Evolutionary conservation across 768 basidiomycete species (phyloP).

Genomic region (Boletus eberwhitei): DNA sequence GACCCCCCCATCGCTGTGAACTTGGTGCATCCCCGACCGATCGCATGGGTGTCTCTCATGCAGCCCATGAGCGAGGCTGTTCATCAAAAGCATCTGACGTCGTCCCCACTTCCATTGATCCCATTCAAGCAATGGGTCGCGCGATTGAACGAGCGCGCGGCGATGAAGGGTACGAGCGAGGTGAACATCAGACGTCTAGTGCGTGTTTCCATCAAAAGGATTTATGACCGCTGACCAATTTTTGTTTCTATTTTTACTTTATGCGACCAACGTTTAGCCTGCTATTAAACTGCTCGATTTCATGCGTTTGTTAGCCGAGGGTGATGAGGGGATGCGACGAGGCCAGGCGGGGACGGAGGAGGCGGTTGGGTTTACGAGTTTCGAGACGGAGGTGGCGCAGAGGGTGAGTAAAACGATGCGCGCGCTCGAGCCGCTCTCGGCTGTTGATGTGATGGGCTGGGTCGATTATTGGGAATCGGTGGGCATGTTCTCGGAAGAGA

Average conservation of each 20-base stretch:
- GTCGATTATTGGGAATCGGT: conserved; percentile 37
- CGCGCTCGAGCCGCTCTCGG: conserved; percentile 23
- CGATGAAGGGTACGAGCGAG: conserved; percentile 5
- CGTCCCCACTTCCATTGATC: conserved; percentile 26
- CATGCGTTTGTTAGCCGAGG: conserved; percentile 20
- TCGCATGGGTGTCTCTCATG: conserved; percentile 27
- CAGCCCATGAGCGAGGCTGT: conserved; percentile 19
- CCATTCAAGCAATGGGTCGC: conserved; percentile 37
- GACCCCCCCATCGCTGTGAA: conserved; percentile 24
- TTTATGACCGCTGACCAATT: conserved; percentile 24
- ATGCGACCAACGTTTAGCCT: conserved; percentile 18
- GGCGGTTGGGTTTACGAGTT: conserved; percentile 4
- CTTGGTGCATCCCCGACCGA: conserved; percentile 34
- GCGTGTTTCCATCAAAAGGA: conserved; percentile 29
- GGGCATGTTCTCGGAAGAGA: conserved; percentile 19
- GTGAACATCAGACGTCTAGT: conserved; percentile 30
- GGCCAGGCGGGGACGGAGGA: background rate
- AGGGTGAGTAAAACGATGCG: conserved; percentile 35
- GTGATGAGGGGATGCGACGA: conserved; percentile 12
- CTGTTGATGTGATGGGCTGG: conserved; percentile 32
- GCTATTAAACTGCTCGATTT: conserved; percentile 33
- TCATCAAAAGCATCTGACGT: conserved; percentile 7
- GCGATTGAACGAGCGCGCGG: conserved; percentile 13
- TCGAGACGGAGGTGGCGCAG: conserved; percentile 29
- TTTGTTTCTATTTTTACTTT: background rate